phyloP scores from a whole-genome alignment of 2,329 filamentous ascomycete species.

The Colletotrichum camelliae region DNA sequence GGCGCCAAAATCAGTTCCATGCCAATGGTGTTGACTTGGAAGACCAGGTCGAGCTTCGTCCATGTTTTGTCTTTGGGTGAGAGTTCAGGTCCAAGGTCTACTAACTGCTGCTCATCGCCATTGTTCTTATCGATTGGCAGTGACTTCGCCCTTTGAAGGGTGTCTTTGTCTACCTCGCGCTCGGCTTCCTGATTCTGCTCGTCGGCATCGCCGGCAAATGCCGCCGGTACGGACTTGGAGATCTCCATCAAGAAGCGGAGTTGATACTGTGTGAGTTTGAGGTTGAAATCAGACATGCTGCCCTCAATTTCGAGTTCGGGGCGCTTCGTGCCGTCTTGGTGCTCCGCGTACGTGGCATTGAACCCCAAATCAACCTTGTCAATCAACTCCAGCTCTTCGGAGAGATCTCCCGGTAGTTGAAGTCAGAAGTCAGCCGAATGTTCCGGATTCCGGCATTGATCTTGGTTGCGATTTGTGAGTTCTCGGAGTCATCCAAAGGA shows the following conservation, averaged over 20 bases:
- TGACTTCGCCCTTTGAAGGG: conserved; percentile 49
- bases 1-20: conserved; percentile 84
- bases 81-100: conserved; percentile 73
- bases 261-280: conserved; percentile 89
- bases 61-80: conserved; percentile 73
- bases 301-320: conserved; percentile 93
- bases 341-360: conserved; percentile 89
- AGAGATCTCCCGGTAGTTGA: conserved; percentile 76
- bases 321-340: conserved; percentile 75
- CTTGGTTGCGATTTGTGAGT: conserved; percentile 82
- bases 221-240: conserved; percentile 84
- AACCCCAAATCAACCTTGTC: conserved; percentile 96
- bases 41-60: conserved; percentile 93
- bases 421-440: conserved; percentile 86
- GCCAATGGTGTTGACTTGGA: conserved; percentile 86
- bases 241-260: conserved; percentile 89
- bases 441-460: conserved; percentile 91
- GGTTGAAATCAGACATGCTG: conserved; percentile 90
- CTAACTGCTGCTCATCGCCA: conserved; percentile 44
- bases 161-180: conserved; percentile 70
- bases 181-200: conserved; percentile 76
- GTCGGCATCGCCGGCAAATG: conserved; percentile 78
- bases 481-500: conserved; percentile 77
- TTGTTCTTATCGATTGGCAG: conserved; percentile 39
- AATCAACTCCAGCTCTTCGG: conserved; percentile 93